A percentile compares a stretch with the other conserved stretches of the same genome.
These are phyloP conservation scores for Fusarium bactridioides DNA, from an alignment of 2,329 filamentous ascomycete species.

Conservation along the genomic window DNA sequence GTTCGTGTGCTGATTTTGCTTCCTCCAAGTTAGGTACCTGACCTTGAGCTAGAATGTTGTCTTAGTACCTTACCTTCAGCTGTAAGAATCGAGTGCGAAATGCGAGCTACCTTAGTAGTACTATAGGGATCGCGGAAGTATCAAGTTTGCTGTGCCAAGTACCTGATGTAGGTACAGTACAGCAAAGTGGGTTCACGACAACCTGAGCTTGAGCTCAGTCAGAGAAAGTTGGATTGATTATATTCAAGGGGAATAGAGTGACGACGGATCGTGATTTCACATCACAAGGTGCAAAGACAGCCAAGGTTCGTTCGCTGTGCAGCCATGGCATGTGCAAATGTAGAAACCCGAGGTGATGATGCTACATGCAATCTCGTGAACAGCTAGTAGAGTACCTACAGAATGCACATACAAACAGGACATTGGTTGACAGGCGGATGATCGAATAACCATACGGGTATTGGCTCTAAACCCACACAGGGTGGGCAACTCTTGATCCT, in stretches of 20 bases:
- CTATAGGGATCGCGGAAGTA: neutral
- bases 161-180: slow-evolving; percentile 14
- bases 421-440: slow-evolving; percentile 5
- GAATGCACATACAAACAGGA: neutral
- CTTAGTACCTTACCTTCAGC: neutral
- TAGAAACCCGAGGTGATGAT: slow-evolving; percentile 8
- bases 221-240: slow-evolving; percentile 20
- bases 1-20: neutral
- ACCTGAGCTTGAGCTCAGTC: neutral
- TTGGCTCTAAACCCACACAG: slow-evolving; percentile 6
- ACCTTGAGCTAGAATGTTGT: neutral
- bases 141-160: neutral
- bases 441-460: slow-evolving; percentile 10
- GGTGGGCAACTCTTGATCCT: slow-evolving; percentile 15
- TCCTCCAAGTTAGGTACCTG: neutral
- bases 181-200: slow-evolving; percentile 6
- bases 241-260: neutral
- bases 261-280: neutral
- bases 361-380: slow-evolving; percentile 1
- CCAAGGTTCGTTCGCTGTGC: neutral
- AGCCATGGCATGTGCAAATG: slow-evolving; percentile 23
- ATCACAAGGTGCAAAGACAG: neutral
- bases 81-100: neutral
- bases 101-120: neutral
- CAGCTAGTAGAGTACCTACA: neutral